Conservation (phyloP, 805 yeast genomes). For the Metschnikowia gruessii region DNA sequence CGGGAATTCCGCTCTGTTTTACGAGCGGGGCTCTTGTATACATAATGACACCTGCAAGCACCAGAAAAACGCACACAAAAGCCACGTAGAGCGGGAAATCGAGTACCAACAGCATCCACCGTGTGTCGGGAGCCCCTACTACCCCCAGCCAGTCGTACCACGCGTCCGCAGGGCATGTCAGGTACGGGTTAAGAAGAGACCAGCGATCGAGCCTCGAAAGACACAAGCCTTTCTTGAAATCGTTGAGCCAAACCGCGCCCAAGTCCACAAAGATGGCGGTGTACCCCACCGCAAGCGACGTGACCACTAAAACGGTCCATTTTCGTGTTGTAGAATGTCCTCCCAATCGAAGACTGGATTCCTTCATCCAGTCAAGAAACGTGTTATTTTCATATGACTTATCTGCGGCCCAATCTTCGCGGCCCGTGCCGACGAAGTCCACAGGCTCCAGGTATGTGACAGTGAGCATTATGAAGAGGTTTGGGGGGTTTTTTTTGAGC, state of each 20-base stretch:
- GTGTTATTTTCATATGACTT: slow-evolving; percentile 38
- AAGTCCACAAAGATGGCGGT: slow-evolving; percentile 50
- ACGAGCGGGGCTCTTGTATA: slow-evolving; percentile 26
- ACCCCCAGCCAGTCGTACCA: slow-evolving; percentile 41
- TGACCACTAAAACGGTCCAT: slow-evolving; percentile 48
- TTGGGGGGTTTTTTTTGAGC: neutral
- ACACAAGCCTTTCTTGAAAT: slow-evolving; percentile 53
- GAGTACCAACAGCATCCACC: slow-evolving; percentile 22
- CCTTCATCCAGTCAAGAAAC: slow-evolving; percentile 53
- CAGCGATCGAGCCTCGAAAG: slow-evolving; percentile 33
- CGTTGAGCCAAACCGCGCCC: slow-evolving; percentile 48
- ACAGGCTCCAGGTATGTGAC: slow-evolving; percentile 3
- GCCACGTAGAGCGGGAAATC: slow-evolving; percentile 37
- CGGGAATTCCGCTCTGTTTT: slow-evolving; percentile 66
- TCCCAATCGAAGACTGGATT: slow-evolving; percentile 28
- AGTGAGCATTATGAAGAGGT: slow-evolving; percentile 8
- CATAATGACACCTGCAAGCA: slow-evolving; percentile 32
- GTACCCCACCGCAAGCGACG: slow-evolving; percentile 48
- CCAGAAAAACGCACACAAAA: slow-evolving; percentile 25
- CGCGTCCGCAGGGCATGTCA: slow-evolving; percentile 41
- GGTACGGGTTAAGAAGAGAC: slow-evolving; percentile 42
- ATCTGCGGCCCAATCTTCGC: slow-evolving; percentile 7
- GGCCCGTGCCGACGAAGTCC: slow-evolving; percentile 6
- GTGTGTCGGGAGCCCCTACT: slow-evolving; percentile 19
- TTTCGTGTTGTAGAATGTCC: slow-evolving; percentile 25